Evolutionary conservation across 345 rosid genomes (phyloP).

Genomic region (Pseudoturritis turrita): DNA sequence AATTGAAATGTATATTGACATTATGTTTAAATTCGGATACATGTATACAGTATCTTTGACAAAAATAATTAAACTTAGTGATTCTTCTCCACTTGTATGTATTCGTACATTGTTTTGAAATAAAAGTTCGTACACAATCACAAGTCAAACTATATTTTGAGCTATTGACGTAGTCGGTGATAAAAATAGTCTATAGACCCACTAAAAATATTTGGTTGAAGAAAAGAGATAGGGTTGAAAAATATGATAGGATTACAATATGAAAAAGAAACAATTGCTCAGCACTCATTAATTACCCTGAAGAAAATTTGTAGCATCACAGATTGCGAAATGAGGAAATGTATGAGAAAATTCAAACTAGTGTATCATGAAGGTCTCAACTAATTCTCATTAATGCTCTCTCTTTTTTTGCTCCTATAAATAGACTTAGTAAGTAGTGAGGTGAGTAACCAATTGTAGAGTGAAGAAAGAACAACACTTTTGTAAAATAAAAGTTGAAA

Average conservation of each 20-base stretch:
- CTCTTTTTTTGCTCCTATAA: slow-evolving; percentile 8
- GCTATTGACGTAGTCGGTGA: slow-evolving; percentile 16
- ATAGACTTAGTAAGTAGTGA: not conserved
- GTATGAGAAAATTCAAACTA: slow-evolving; percentile 3
- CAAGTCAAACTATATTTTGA: not conserved
- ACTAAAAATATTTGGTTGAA: not conserved
- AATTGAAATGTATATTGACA: no score
- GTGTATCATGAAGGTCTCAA: slow-evolving; percentile 17
- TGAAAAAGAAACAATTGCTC: slow-evolving; percentile 17
- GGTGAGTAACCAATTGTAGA: slow-evolving; percentile 1
- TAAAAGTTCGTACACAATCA: not conserved
- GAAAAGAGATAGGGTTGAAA: slow-evolving; percentile 21
- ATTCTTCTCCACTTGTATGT: not conserved
- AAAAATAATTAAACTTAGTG: no score
- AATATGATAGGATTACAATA: not conserved
- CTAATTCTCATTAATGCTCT: slow-evolving; percentile 23
- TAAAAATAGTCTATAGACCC: not conserved
- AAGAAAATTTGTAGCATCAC: slow-evolving; percentile 9
- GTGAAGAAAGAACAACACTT: slow-evolving; percentile 16
- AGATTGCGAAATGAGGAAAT: not conserved
- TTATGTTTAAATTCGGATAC: no score
- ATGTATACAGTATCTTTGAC: no score
- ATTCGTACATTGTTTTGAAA: not conserved
- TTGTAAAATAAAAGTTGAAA: not conserved
- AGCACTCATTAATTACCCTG: slow-evolving; percentile 4